These are phyloP conservation scores for Dioscorea dumetorum DNA, from an alignment of 106 monocot genomes.

Conservation along the genomic window DNA sequence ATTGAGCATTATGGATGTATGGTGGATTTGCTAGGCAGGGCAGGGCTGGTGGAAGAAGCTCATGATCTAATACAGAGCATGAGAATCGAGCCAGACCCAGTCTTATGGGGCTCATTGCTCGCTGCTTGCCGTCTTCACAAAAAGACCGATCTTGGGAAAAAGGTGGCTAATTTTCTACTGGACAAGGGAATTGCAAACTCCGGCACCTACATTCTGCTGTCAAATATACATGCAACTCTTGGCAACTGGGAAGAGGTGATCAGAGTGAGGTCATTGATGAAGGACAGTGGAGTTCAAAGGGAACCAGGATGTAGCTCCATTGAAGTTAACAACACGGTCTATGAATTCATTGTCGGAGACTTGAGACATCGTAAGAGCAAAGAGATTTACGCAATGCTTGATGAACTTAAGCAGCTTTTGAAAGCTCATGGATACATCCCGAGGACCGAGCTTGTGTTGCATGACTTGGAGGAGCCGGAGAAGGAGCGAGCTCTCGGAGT, in stretches of 20 bases:
- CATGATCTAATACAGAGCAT: constrained; percentile 48
- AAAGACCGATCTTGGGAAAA: constrained; percentile 39
- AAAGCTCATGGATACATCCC: constrained; percentile 56
- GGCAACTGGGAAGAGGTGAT: constrained; percentile 63
- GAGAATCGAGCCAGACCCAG: constrained; percentile 43
- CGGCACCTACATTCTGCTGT: constrained; percentile 58
- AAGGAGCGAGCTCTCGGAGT: constrained; percentile 59
- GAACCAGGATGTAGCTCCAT: constrained; percentile 78
- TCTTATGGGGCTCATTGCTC: constrained; percentile 63
- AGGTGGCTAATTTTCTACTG: constrained; percentile 45
- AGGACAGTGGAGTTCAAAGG: constrained; percentile 41
- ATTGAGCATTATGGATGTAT: constrained; percentile 86
- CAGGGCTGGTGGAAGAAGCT: constrained; percentile 70
- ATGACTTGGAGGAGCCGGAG: constrained; percentile 62
- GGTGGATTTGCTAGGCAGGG: constrained; percentile 70
- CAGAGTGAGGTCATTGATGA: constrained; percentile 62
- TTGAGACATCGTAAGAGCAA: constrained; percentile 42
- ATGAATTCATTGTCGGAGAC: constrained; percentile 71
- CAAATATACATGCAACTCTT: constrained; percentile 56
- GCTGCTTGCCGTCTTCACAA: constrained; percentile 64
- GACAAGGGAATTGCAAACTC: constrained; percentile 53
- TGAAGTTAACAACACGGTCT: constrained; percentile 43
- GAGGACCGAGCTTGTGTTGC: constrained; percentile 58
- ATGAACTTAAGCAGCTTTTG: constrained; percentile 36
- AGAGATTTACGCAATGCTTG: constrained; percentile 65